phyloP scores from a whole-genome alignment of 768 basidiomycete species.

The Mycena sanguinolenta region DNA sequence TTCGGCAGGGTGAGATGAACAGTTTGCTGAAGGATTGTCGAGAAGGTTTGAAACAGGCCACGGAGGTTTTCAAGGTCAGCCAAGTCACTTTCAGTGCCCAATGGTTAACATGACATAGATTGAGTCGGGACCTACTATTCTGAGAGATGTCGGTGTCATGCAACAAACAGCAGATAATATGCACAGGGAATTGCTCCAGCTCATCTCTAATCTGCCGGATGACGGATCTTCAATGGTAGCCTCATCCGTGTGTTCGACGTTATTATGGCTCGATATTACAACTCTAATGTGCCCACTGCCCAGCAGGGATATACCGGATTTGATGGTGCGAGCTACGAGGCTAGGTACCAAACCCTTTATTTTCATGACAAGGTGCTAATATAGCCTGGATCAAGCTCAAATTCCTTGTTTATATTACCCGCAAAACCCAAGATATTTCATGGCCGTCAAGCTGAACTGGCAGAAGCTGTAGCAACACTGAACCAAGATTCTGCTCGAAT shows the following conservation, averaged over 20 bases:
- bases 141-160: not conserved
- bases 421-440: slow-evolving; percentile 2
- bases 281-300: not conserved
- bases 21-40: not conserved
- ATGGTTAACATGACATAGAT: not conserved
- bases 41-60: not conserved
- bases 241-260: not conserved
- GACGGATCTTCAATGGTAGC: not conserved
- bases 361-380: no score
- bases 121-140: not conserved
- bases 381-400: not conserved
- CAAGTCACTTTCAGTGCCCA: not conserved
- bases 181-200: not conserved
- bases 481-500: not conserved
- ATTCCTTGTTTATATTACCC: not conserved
- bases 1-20: not conserved
- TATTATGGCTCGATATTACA: no score
- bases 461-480: not conserved
- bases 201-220: not conserved
- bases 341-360: not conserved
- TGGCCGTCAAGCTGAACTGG: slow-evolving; percentile 1
- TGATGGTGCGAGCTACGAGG: not conserved
- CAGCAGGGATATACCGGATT: not conserved
- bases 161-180: not conserved
- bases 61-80: not conserved